Base-by-base conservation (phyloP, 805 yeast species). In the Nakazawaea ernobii region DNA sequence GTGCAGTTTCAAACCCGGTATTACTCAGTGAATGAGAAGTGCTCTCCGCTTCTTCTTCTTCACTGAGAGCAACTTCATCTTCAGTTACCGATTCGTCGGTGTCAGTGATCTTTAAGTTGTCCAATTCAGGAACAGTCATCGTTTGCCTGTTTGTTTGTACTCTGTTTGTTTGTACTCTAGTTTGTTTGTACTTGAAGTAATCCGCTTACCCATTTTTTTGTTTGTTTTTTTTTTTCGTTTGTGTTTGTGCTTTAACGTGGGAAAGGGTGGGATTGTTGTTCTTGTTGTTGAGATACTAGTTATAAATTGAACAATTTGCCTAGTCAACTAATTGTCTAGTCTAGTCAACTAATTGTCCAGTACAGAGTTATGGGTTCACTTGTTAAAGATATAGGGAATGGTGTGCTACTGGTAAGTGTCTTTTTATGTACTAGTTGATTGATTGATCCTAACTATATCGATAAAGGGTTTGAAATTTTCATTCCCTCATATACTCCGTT, bases 401-500 rank as follows among this genome's bases (percentile, higher is more conserved):
- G 42, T 4, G 17, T 39, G 7, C 24, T 39, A 27, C 42, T 39
- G 10, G 42, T 39, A 27, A 11, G 42, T 39, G 9, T 17, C 10
- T 11, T 20, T 10, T 8, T 2, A 15, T 37, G 6, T 4, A 17
- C 15, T 20, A 20, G 9, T 10, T 6, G 15, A 9, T 10, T 17
- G 6, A 17, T 8, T 5, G 13, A 20, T 39, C 26, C 42, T 39
- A 39, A 39, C 42, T 8, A 13, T 5, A 5, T 4, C 26, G 24
- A 3, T 3, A 20, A 20, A 32, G 50, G 50, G 50, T 8, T 9
- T 47, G 2, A 41, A 48, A 32, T 55, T 56, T 1, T 36, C 55
- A 7, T 17, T 50, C n/a, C 46, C 44, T 3, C 75, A 72, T 50
- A 44, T 76, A 1, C 49, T 74, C 13, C 65, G 70, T 42, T 68